Conservation (phyloP, 2,329 filamentous ascomycete species). For the Penicillium sp. region DNA sequence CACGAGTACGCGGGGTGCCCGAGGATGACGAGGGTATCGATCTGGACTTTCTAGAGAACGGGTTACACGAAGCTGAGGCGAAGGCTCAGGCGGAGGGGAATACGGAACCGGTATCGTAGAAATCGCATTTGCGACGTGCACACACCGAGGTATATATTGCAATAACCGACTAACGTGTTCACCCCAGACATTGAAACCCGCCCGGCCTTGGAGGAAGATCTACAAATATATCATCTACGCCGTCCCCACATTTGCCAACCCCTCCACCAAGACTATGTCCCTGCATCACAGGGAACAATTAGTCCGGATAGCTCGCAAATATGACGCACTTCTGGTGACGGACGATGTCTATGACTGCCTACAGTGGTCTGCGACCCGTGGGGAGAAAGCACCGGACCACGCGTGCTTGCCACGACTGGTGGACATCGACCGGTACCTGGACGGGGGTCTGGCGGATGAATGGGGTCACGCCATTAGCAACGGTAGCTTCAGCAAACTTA, state of each 20-base stretch:
- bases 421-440: slow-evolving; percentile 68
- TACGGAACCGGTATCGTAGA: slow-evolving; percentile 39
- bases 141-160: neutral
- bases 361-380: slow-evolving; percentile 59
- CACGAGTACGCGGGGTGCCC: slow-evolving; percentile 62
- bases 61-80: slow-evolving; percentile 49
- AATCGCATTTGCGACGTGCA: neutral
- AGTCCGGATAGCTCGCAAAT: slow-evolving; percentile 68
- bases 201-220: slow-evolving; percentile 62
- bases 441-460: slow-evolving; percentile 53
- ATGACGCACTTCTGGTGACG: slow-evolving; percentile 74
- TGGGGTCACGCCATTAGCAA: slow-evolving; percentile 84
- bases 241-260: slow-evolving; percentile 85
- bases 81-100: slow-evolving; percentile 38
- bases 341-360: slow-evolving; percentile 96
- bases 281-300: slow-evolving; percentile 61
- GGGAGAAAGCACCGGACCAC: slow-evolving; percentile 27
- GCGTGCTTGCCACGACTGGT: slow-evolving; percentile 64
- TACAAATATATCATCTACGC: slow-evolving; percentile 86
- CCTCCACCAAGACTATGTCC: slow-evolving; percentile 77
- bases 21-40: slow-evolving; percentile 77
- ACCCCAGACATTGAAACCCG: slow-evolving; percentile 52
- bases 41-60: slow-evolving; percentile 53
- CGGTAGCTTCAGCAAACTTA: slow-evolving; percentile 83
- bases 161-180: slow-evolving; percentile 1